Conservation (phyloP, 495 filamentous ascomycete species). For the Hyaloscypha finlandica region DNA sequence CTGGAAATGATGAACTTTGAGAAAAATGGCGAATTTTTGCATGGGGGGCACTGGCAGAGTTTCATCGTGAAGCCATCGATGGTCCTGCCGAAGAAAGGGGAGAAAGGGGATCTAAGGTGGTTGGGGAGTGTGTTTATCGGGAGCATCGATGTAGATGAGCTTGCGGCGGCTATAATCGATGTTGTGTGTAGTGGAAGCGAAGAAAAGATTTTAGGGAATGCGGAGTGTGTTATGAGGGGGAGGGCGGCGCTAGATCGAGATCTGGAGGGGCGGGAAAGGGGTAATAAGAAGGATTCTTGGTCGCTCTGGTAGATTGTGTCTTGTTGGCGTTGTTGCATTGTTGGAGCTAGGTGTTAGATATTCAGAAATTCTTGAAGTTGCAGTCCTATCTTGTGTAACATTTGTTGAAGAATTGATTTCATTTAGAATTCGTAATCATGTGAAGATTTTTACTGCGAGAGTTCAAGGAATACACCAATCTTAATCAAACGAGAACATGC, state of each 20-base stretch:
- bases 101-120: slow-evolving; percentile 30
- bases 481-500: too few species aligned
- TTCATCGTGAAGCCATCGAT: slow-evolving; percentile 37
- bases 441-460: too few species aligned
- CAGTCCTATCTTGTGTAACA: too few species aligned
- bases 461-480: too few species aligned
- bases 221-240: slow-evolving; percentile 31
- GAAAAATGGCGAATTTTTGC: not conserved
- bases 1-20: not conserved
- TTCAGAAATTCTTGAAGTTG: not conserved
- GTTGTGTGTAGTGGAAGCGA: slow-evolving; percentile 39
- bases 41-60: slow-evolving; percentile 27
- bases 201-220: slow-evolving; percentile 38
- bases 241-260: slow-evolving; percentile 4
- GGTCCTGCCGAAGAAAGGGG: slow-evolving; percentile 34
- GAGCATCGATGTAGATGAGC: slow-evolving; percentile 33
- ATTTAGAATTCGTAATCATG: too few species aligned
- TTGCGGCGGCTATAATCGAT: slow-evolving; percentile 43
- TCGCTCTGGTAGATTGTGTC: not conserved
- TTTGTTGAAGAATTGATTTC: too few species aligned
- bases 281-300: not conserved
- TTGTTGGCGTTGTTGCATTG: not conserved
- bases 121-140: slow-evolving; percentile 17
- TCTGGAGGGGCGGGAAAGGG: not conserved
- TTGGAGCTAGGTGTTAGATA: not conserved